A percentile compares a stretch with the other conserved stretches of the same genome.
phyloP scores from a whole-genome alignment of 192 early-diverging fungal species.

The Linnemannia zychae region DNA sequence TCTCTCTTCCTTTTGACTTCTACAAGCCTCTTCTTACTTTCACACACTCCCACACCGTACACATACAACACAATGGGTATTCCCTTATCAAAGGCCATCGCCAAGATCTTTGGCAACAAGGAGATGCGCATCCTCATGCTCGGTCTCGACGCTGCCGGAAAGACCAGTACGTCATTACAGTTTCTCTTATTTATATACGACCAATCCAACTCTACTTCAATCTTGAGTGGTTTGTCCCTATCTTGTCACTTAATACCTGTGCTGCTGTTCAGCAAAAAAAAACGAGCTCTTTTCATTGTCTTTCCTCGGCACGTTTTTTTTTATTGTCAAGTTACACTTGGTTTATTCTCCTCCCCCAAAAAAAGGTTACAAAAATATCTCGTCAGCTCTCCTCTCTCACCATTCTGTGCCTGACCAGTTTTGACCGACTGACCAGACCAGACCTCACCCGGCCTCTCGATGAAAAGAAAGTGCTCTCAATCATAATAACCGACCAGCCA shows the following conservation, averaged over 20 bases:
- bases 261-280: no score
- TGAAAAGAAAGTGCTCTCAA: conserved; percentile 39
- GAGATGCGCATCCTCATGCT: conserved; percentile 99
- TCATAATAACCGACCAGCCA: conserved; percentile 18
- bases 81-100: conserved; percentile 80
- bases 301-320: conserved; percentile 3
- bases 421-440: background rate
- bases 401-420: background rate
- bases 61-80: conserved; percentile 78
- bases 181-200: no score
- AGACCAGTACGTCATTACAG: conserved; percentile 84
- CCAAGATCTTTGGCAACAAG: conserved; percentile 88
- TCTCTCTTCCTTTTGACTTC: background rate
- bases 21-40: background rate
- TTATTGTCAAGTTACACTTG: conserved; percentile 3
- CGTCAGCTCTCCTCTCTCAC: background rate
- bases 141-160: conserved; percentile 91
- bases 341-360: conserved; percentile 6
- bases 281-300: background rate
- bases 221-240: no score
- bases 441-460: background rate
- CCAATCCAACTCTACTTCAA: no score
- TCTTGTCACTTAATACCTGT: no score
- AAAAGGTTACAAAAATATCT: background rate
- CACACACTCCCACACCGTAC: conserved; percentile 4